Conservation (phyloP, 1,284 basidiomycete species). For the Agroathelia rolfsii region DNA sequence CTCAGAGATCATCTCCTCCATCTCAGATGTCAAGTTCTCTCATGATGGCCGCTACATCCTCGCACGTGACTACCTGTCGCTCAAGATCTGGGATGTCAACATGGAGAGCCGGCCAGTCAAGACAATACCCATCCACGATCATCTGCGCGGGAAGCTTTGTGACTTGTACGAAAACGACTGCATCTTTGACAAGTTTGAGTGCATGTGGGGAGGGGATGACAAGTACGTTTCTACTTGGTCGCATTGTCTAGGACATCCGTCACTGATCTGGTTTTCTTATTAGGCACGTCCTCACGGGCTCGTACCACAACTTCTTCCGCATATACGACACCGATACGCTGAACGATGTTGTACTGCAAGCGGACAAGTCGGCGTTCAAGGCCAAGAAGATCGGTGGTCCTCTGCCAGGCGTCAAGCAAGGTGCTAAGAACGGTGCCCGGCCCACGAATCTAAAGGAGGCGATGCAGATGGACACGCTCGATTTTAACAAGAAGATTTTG, state of each 20-base stretch:
- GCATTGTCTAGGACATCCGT: too few species aligned
- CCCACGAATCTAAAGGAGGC: constrained; percentile 67
- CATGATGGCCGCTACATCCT: constrained; percentile 96
- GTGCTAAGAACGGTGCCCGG: constrained; percentile 59
- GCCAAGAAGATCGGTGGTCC: constrained; percentile 94
- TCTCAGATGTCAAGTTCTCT: constrained; percentile 99
- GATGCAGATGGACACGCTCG: constrained; percentile 85
- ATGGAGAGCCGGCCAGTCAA: constrained; percentile 97
- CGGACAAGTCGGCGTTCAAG: constrained; percentile 99
- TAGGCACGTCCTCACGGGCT: constrained; percentile 92
- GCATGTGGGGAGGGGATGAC: constrained; percentile 92
- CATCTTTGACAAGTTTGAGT: constrained; percentile 99
- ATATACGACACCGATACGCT: constrained; percentile 93
- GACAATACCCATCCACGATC: constrained; percentile 98
- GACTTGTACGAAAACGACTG: constrained; percentile 99
- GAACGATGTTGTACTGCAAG: constrained; percentile 91
- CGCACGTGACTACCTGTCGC: constrained; percentile 91
- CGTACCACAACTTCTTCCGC: constrained; percentile 99
- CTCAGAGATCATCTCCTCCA: constrained; percentile 99
- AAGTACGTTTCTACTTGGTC: constrained; percentile 52
- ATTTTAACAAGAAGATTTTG: constrained; percentile 99
- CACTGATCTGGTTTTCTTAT: constrained; percentile 9
- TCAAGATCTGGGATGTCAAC: constrained; percentile 99
- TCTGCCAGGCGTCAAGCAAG: constrained; percentile 56
- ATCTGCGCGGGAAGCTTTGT: constrained; percentile 93